Evolutionary conservation across 805 yeast genomes (phyloP).

Genomic region (Cyberlindnera nakhonratchasimensis): DNA sequence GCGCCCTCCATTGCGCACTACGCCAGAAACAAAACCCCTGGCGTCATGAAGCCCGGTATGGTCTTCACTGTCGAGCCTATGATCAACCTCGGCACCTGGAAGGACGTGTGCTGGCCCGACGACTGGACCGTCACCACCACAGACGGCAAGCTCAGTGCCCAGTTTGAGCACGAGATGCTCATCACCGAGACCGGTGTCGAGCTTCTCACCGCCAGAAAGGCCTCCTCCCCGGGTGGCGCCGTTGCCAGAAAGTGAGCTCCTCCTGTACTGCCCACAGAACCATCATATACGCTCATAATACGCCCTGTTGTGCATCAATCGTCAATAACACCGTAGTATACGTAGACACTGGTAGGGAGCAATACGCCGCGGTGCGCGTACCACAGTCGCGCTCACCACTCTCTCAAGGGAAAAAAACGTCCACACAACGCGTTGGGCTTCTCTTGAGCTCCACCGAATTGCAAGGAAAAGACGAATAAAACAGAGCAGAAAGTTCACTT

Average conservation of each 20-base stretch:
- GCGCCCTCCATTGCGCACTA: conserved; percentile 94
- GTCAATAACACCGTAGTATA: too few species aligned
- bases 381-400: background rate
- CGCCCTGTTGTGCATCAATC: too few species aligned
- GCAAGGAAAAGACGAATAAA: background rate
- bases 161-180: conserved; percentile 89
- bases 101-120: conserved; percentile 92
- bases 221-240: conserved; percentile 88
- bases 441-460: too few species aligned
- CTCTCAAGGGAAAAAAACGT: conserved; percentile 3
- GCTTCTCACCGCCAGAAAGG: conserved; percentile 77
- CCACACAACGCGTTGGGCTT: background rate
- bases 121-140: conserved; percentile 93
- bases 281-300: too few species aligned
- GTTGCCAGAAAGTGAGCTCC: conserved; percentile 42
- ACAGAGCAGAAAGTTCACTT: conserved; percentile 36
- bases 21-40: conserved; percentile 88
- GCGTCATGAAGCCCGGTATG: conserved; percentile 93
- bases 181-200: conserved; percentile 95
- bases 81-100: conserved; percentile 81
- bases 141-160: conserved; percentile 90
- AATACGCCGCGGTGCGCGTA: background rate
- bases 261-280: too few species aligned
- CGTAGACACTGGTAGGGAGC: background rate
- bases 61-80: conserved; percentile 97